Conservation (phyloP, 1,284 basidiomycete species). For the Xanthoconium separans region DNA sequence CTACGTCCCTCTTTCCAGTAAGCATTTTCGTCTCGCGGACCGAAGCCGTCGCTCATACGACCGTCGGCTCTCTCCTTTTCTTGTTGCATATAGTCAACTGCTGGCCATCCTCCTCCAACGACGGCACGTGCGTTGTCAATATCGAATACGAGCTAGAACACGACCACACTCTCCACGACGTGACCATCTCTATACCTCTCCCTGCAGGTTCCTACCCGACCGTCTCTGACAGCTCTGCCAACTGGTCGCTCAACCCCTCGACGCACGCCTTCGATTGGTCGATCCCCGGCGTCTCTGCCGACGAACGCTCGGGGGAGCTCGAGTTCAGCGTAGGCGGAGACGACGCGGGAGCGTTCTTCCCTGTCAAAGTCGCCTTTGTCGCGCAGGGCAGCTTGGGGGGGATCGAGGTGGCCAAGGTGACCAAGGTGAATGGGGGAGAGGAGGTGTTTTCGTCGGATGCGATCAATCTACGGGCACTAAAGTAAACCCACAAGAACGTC, state of each 20-base stretch:
- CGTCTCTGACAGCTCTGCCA: conserved; percentile 69
- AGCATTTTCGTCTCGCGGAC: conserved; percentile 32
- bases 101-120: conserved; percentile 92
- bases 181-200: conserved; percentile 89
- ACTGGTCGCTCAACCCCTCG: conserved; percentile 79
- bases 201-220: conserved; percentile 86
- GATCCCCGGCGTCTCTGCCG: conserved; percentile 59
- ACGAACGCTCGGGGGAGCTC: conserved; percentile 72
- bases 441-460: conserved; percentile 79
- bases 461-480: conserved; percentile 4
- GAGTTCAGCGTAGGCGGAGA: conserved; percentile 89
- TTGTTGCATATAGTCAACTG: conserved; percentile 70
- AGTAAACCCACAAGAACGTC: too few relatives aligned
- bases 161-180: conserved; percentile 75
- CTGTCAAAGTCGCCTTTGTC: conserved; percentile 82
- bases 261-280: conserved; percentile 85
- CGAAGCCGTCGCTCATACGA: neutral
- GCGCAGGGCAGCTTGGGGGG: conserved; percentile 78
- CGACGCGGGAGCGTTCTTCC: conserved; percentile 88
- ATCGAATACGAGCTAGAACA: conserved; percentile 97
- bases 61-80: neutral
- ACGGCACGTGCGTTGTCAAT: conserved; percentile 89
- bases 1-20: conserved; percentile 87
- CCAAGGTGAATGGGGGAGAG: conserved; percentile 57
- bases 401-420: conserved; percentile 60